Percentiles rank a stretch among this genome's conserved stretches.
These are phyloP conservation scores for Exophiala dermatitidis DNA, from an alignment of 2,329 filamentous ascomycete genomes.

Conservation along the genomic window DNA sequence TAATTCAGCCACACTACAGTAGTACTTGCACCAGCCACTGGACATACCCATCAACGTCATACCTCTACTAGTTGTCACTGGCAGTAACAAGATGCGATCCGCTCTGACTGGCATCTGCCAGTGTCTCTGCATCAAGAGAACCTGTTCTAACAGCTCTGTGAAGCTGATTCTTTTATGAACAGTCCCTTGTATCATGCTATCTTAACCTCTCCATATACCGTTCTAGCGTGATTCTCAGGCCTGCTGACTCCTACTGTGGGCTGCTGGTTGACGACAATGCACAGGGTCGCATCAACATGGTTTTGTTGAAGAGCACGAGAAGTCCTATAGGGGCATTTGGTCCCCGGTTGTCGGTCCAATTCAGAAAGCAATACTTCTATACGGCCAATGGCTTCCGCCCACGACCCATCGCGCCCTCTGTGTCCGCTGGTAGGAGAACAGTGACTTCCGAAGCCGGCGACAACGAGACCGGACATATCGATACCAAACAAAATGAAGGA, in stretches of 20 bases:
- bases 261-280: background rate
- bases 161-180: background rate
- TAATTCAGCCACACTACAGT: background rate
- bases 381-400: constrained; percentile 13
- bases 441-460: constrained; percentile 28
- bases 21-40: background rate
- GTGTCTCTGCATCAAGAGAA: background rate
- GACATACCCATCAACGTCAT: background rate
- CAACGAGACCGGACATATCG: constrained; percentile 63
- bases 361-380: constrained; percentile 17
- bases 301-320: constrained; percentile 6
- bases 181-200: background rate
- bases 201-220: background rate
- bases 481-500: constrained; percentile 65
- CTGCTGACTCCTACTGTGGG: background rate
- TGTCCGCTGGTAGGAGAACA: constrained; percentile 11
- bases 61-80: background rate
- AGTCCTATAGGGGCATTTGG: constrained; percentile 3
- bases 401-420: background rate
- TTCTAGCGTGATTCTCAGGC: background rate
- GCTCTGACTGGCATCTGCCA: too few relatives aligned
- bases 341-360: background rate
- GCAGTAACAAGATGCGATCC: background rate
- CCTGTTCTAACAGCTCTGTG: background rate
- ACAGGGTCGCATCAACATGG: constrained; percentile 6